phyloP scores from a whole-genome alignment of 306 rosid genomes.

The Crotalaria pallida region DNA sequence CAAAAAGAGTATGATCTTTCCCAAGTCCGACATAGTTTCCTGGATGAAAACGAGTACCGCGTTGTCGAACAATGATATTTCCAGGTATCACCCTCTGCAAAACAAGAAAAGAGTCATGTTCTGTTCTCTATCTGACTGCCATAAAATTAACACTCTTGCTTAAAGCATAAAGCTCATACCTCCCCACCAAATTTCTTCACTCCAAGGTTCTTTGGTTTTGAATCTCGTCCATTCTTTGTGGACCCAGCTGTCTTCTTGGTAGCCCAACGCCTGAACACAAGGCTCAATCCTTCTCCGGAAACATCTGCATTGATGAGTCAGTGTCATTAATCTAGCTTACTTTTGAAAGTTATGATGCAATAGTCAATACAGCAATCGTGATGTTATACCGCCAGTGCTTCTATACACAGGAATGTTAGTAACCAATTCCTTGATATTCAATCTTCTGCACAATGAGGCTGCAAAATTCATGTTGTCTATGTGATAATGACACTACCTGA shows the following conservation, averaged over 20 bases:
- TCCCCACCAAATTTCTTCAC: slow-evolving; percentile 93
- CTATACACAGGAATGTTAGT: slow-evolving; percentile 55
- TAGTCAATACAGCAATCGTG: neutral
- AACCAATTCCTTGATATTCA: slow-evolving; percentile 59
- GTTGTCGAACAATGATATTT: slow-evolving; percentile 81
- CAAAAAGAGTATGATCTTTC: slow-evolving; percentile 78
- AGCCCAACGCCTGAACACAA: slow-evolving; percentile 87
- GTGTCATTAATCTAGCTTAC: slow-evolving; percentile 8
- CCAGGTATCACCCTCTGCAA: slow-evolving; percentile 79
- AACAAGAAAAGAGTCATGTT: slow-evolving; percentile 19
- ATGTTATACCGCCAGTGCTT: slow-evolving; percentile 48
- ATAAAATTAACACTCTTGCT: neutral
- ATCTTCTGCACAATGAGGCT: slow-evolving; percentile 53
- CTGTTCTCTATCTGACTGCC: no score
- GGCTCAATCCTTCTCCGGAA: slow-evolving; percentile 65
- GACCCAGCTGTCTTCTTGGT: slow-evolving; percentile 82
- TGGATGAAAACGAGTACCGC: slow-evolving; percentile 91
- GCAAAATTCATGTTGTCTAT: slow-evolving; percentile 43
- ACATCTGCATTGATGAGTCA: slow-evolving; percentile 38
- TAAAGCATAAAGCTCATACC: slow-evolving; percentile 44
- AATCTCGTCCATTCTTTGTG: slow-evolving; percentile 89
- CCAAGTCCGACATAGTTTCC: slow-evolving; percentile 90
- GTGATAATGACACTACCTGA: slow-evolving; percentile 20
- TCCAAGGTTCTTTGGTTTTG: slow-evolving; percentile 87
- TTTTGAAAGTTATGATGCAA: neutral